Base-by-base conservation (phyloP, 2,329 filamentous ascomycete genomes). In the Chrysosporium queenslandicum region DNA sequence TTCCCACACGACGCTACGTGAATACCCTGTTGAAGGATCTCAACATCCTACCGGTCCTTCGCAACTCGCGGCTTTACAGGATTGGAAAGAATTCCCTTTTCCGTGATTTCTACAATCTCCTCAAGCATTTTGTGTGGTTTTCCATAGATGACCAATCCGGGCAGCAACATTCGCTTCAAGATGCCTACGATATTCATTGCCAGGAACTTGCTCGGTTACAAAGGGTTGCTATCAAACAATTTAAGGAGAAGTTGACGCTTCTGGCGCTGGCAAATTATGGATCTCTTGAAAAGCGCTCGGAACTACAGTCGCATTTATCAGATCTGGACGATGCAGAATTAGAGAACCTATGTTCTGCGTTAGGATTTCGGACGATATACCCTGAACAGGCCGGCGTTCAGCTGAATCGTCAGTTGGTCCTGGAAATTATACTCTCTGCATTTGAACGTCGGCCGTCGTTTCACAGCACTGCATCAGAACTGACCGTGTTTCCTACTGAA, bases 1-100 rank as follows among this genome's bases (percentile, higher is more conserved):
- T 97, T 45, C 92, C 92, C 0, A 98, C 94, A 2, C 78, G 92
- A 60, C 82, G 92, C 67, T 97, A 97, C 66, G 87, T 94, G 64
- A 96, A 96, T 67, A 83, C 87, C 1, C 72, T 98, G 39, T 69
- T 97, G 12, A 83, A 86, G 61, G 91, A 98, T 64, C 73, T 97
- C 42, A 89, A 97, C 64, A 69, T 94, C 20, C 70, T 96, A 25
- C 75, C 91, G 0, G 80, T 86, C 8, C 81, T 96, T 60, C 79
- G 78, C 45, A 71, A 94, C 16, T 96, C 91, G 1, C 84, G 85
- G 1, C 71, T 91, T 61, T 94, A 85, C 62, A 81, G 83, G 52
- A 79, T 85, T 52, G 82, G 87, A 56, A 79, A 83, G 6, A 89
- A 88, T 60, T 78, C 76, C 12, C 76, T 96, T 0, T 74, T 98